Evolutionary conservation across 1,139 yeast genomes (phyloP), one percentile per base, ranked within the genome.

Genomic region (Saccharomyces hybrid): DNA sequence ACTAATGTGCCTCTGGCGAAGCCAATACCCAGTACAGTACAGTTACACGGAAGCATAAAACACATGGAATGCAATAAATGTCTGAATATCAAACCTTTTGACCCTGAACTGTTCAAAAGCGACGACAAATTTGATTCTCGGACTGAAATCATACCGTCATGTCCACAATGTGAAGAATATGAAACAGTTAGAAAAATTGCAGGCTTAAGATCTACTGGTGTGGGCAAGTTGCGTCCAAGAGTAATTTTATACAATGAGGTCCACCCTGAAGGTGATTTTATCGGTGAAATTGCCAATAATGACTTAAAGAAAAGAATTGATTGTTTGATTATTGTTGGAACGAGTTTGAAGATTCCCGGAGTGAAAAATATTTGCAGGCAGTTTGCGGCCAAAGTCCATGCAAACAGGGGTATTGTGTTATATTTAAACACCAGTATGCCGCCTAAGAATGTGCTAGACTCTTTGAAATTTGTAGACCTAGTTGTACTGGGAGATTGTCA

Each of bases 331-430:
- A 87, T 89, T 48, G 91, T 87, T 69, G 97, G 97, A 1, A 89
- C 97, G 0, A 84, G 95, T 1, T 73, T 89, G 54, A 85, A 86
- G 66, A 93, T 89, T 16, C 96, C 95, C 14, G 96, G 96, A 0
- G 95, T 89, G 11, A 79, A 84, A 67, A 78, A 86, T 60, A 72
- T 89, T 57, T 93, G 88, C 13, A 82, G 81, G 60, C 85, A 83
- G 58, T 74, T 89, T 70, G 80, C 90, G 3, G 79, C 79, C 57
- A 78, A 82, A 2, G 84, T 89, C 7, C 90, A 83, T 64, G 74
- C 80, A 1, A 75, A 77, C 27, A 78, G 75, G 52, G 86, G 86
- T 0, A 78, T 78, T 53, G 78, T 82, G 1, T 75, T 82, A 2
- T 82, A 84, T 82, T 65, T 82, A 44, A 81, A 81, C 61, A 73